phyloP scores from a whole-genome alignment of 2,329 filamentous ascomycete species.

The Rugonectria rugulosa region DNA sequence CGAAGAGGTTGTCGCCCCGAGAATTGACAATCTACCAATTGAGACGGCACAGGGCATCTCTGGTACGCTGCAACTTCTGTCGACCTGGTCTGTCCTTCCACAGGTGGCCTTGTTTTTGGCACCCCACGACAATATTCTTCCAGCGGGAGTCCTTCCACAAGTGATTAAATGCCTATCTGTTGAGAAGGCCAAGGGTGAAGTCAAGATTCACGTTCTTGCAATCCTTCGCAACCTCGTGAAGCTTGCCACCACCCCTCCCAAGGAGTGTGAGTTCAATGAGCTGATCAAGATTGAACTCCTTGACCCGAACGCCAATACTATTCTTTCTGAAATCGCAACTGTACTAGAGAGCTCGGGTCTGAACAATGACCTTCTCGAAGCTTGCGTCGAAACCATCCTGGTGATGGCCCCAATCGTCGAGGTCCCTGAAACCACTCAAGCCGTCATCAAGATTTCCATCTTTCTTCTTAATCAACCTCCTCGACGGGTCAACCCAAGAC shows the following conservation, averaged over 20 bases:
- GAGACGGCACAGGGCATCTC: constrained; percentile 94
- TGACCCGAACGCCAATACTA: constrained; percentile 62
- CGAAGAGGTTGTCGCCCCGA: constrained; percentile 76
- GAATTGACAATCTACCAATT: constrained; percentile 77
- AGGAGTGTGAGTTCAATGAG: constrained; percentile 64
- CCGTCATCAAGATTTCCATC: constrained; percentile 79
- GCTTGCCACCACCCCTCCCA: constrained; percentile 62
- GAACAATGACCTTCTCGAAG: constrained; percentile 78
- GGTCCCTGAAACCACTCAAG: constrained; percentile 73
- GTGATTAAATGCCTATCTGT: constrained; percentile 76
- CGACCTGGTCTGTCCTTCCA: constrained; percentile 77
- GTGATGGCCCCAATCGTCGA: constrained; percentile 75
- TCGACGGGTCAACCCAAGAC: constrained; percentile 80
- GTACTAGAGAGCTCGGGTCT: constrained; percentile 69
- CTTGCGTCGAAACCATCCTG: constrained; percentile 81
- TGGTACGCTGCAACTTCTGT: constrained; percentile 79
- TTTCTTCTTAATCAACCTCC: constrained; percentile 87
- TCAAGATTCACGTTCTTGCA: constrained; percentile 81
- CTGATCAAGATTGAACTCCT: constrained; percentile 64
- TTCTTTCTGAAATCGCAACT: constrained; percentile 72
- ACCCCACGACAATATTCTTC: constrained; percentile 49
- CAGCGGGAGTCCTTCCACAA: constrained; percentile 71
- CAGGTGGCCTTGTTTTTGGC: constrained; percentile 73
- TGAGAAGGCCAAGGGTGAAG: constrained; percentile 81
- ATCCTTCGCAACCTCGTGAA: constrained; percentile 76